These are phyloP conservation scores for Thraustochytrium sp. DNA, from an alignment of 352 stramenopile genomes.

Conservation along the genomic window DNA sequence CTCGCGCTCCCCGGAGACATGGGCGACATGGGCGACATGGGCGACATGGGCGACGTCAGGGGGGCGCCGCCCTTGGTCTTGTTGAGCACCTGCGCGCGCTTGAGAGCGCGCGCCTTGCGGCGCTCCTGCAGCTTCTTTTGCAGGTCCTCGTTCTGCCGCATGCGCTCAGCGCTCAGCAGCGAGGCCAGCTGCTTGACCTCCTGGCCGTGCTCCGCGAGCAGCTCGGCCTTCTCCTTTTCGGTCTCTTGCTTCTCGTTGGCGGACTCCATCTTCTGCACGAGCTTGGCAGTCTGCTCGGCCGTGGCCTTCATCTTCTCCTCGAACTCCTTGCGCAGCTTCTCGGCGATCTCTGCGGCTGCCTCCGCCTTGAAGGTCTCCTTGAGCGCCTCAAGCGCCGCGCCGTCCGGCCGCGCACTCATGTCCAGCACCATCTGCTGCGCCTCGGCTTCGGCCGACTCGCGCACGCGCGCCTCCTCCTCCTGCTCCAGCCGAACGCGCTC, in stretches of 20 bases:
- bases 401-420: not conserved
- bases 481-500: not conserved
- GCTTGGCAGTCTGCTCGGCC: not conserved
- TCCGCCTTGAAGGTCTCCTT: conserved; percentile 34
- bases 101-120: not conserved
- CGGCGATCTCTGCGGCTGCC: conserved; percentile 7
- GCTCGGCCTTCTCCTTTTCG: conserved; percentile 31
- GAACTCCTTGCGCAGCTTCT: conserved; percentile 14
- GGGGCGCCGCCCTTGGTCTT: not conserved
- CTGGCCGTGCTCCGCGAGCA: conserved; percentile 32
- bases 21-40: not conserved
- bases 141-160: conserved; percentile 31
- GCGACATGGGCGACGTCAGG: not conserved
- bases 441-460: not conserved
- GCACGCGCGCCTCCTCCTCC: not conserved
- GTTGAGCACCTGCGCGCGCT: conserved; percentile 16
- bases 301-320: not conserved
- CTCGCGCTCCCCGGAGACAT: not conserved
- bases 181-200: conserved; percentile 23
- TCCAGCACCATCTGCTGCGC: not conserved
- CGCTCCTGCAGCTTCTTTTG: conserved; percentile 26
- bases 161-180: conserved; percentile 18
- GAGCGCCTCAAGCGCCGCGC: conserved; percentile 9
- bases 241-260: conserved; percentile 6
- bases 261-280: not conserved